These are phyloP conservation scores for Fonsecaea nubica DNA, from an alignment of 2,329 filamentous ascomycete genomes.

Conservation along the genomic window DNA sequence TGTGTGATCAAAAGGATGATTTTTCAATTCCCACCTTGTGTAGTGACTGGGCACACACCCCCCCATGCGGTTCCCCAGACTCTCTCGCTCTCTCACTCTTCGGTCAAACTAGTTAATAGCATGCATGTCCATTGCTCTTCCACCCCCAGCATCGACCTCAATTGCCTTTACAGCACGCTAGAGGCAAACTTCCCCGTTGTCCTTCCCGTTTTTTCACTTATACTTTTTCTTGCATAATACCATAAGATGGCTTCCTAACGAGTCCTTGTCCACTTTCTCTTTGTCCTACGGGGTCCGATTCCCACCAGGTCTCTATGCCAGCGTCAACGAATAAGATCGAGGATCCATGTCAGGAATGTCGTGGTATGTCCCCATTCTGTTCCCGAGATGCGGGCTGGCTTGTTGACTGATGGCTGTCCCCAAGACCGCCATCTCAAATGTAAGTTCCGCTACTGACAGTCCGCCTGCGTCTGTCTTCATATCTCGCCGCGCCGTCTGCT, in stretches of 20 bases:
- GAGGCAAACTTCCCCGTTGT: conserved; percentile 21
- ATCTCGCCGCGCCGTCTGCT: not conserved
- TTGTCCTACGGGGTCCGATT: conserved; percentile 22
- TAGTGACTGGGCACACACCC: not conserved
- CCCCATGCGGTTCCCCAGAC: not conserved
- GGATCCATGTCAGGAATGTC: conserved; percentile 41
- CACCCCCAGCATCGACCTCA: not conserved
- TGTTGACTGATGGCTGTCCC: conserved; percentile 29
- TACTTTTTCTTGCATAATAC: conserved; percentile 8
- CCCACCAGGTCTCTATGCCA: conserved; percentile 35
- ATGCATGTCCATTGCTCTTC: conserved; percentile 3
- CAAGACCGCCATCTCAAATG: conserved; percentile 41
- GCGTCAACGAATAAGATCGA: conserved; percentile 36
- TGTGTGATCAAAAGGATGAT: conserved; percentile 3
- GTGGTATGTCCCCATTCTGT: conserved; percentile 35
- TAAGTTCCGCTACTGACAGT: conserved; percentile 30
- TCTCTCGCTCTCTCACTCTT: not conserved
- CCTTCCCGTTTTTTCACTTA: conserved; percentile 7
- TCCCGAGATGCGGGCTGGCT: conserved; percentile 8
- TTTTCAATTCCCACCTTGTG: not conserved
- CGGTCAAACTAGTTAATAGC: conserved; percentile 4
- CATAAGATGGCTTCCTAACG: conserved; percentile 13
- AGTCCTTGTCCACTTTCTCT: conserved; percentile 6
- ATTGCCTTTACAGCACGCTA: conserved; percentile 15
- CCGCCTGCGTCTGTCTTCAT: conserved; percentile 2